These are phyloP conservation scores for Zasmidium citrigriseum DNA, from an alignment of 2,329 filamentous ascomycete species.

Conservation along the genomic window DNA sequence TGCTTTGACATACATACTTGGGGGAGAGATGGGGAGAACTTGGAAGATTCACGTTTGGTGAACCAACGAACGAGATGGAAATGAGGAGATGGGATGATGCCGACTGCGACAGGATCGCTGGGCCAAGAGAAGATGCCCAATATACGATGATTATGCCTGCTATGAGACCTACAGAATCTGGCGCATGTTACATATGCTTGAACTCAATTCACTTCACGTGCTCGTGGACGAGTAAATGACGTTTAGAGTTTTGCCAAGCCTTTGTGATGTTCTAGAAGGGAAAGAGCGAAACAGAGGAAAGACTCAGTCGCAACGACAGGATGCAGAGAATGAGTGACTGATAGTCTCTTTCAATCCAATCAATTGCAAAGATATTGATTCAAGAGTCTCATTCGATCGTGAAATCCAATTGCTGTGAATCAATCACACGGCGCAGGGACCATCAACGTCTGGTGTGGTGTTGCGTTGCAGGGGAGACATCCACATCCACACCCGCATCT, in stretches of 20 bases:
- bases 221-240: not conserved
- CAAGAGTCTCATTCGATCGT: not conserved
- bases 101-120: not conserved
- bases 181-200: not conserved
- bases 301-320: not conserved
- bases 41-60: not conserved
- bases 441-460: not conserved
- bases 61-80: not conserved
- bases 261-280: not conserved
- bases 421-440: not conserved
- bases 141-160: not conserved
- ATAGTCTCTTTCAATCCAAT: not conserved
- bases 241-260: not conserved
- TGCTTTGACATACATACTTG: not conserved
- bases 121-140: no score
- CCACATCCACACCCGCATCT: not conserved
- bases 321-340: no score
- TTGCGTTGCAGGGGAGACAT: not conserved
- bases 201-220: not conserved
- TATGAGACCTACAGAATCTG: not conserved
- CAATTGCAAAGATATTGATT: not conserved
- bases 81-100: not conserved
- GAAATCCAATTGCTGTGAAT: not conserved
- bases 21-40: not conserved
- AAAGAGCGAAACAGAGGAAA: not conserved